A percentile compares a stretch with the other conserved stretches of the same genome.
These are phyloP conservation scores for Crithidia fasciculata DNA, from an alignment of 208 protist genomes.

Conservation along the genomic window DNA sequence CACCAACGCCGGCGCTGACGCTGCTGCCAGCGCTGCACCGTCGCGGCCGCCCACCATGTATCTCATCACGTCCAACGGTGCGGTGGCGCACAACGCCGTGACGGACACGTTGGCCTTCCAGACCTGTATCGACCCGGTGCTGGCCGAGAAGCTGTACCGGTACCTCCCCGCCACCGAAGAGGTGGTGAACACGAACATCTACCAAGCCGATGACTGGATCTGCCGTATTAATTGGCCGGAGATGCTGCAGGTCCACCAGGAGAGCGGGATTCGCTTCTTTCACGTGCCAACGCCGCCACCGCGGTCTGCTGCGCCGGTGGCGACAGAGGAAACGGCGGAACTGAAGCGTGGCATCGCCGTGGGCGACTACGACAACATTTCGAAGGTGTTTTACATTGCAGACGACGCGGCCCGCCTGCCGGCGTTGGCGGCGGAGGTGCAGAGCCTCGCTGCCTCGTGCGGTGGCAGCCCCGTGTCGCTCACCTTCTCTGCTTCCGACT, in stretches of 20 bases:
- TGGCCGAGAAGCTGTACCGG: conserved; percentile 46
- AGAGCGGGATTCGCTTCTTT: conserved; percentile 42
- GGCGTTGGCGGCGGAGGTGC: conserved; percentile 28
- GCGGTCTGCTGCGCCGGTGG: background rate
- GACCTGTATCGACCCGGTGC: conserved; percentile 24
- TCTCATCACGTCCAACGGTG: conserved; percentile 66
- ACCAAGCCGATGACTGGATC: conserved; percentile 67
- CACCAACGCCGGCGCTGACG: background rate
- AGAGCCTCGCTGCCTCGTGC: conserved; percentile 5
- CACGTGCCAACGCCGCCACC: conserved; percentile 20
- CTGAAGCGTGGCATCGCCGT: conserved; percentile 13
- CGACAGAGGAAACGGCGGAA: background rate
- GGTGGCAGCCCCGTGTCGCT: conserved; percentile 12
- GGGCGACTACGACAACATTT: conserved; percentile 45
- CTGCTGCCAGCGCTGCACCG: background rate
- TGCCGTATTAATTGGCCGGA: conserved; percentile 49
- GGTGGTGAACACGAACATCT: conserved; percentile 59
- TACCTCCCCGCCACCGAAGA: conserved; percentile 30
- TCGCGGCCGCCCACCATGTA: conserved; percentile 32
- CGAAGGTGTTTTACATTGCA: conserved; percentile 50
- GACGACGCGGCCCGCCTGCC: conserved; percentile 23
- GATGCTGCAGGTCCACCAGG: conserved; percentile 41
- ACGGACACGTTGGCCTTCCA: conserved; percentile 35
- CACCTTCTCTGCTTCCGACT: conserved; percentile 48
- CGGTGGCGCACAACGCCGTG: conserved; percentile 53